Percentiles rank a stretch among this genome's conserved stretches.
These are phyloP conservation scores for Aspergillus oerlinghausenensis DNA, from an alignment of 2,329 filamentous ascomycete species.

Conservation along the genomic window DNA sequence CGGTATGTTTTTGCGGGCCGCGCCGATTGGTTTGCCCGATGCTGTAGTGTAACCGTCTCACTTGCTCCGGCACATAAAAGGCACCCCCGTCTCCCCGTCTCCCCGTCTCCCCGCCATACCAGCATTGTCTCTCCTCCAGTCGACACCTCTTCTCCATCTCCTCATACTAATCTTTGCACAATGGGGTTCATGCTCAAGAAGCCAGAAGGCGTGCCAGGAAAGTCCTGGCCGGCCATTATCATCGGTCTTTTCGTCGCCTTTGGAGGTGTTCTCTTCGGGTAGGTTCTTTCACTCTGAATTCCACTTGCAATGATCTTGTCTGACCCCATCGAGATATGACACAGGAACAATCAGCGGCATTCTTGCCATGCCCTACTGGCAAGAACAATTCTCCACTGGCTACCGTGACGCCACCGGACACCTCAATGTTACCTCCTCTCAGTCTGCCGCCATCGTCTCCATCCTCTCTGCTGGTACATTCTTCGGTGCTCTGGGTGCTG, in stretches of 20 bases:
- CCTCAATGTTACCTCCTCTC: constrained; percentile 51
- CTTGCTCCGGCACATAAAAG: neutral
- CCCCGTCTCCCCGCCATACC: neutral
- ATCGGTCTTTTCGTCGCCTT: constrained; percentile 57
- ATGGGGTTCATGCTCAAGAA: constrained; percentile 45
- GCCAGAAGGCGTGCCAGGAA: constrained; percentile 43
- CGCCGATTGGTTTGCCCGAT: too few relatives aligned
- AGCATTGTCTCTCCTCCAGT: neutral
- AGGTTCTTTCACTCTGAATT: constrained; percentile 20
- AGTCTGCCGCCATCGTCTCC: constrained; percentile 58
- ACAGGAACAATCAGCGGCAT: constrained; percentile 53
- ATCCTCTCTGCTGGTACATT: constrained; percentile 72
- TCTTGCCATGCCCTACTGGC: constrained; percentile 46
- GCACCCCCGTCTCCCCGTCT: too few relatives aligned
- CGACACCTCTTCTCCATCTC: neutral
- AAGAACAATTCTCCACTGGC: constrained; percentile 29
- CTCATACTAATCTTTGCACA: neutral
- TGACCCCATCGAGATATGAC: constrained; percentile 38
- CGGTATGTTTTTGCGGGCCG: neutral
- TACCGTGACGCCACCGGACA: constrained; percentile 29
- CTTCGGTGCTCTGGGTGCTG: constrained; percentile 66
- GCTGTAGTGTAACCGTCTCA: too few relatives aligned
- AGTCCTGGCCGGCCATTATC: constrained; percentile 46
- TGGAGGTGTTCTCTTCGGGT: constrained; percentile 56
- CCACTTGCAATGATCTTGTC: constrained; percentile 25